Base-by-base conservation (phyloP, 768 basidiomycete genomes). In the Dacryopinax spathularia region DNA sequence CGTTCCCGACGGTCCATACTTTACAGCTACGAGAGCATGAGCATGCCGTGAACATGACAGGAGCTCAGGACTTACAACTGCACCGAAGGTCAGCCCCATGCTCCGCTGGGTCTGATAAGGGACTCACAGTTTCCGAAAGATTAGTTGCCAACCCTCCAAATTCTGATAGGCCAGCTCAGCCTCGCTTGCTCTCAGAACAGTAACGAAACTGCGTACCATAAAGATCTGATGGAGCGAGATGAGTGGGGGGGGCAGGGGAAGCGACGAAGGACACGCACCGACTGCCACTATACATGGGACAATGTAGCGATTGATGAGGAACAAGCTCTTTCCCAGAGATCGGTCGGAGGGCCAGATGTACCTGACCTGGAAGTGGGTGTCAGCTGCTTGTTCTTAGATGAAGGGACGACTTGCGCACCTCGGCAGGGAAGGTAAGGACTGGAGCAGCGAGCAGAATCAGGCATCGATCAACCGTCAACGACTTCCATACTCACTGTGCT, bases 281-380 rank as follows among this genome's bases (percentile, higher is more conserved):
- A 56, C 29, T 56, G 48, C 48, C 25, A 56, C 48, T 56, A 56
- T 56, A 56, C 48, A 56, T 9, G 75, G 74, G 43, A 75, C 72
- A 33, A 64, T 3, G 60, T 76, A 77, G 16, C 75, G 75, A 62
- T 74, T 71, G 31, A 75, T 64, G 33, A 76, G 43, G 66, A 76
- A 76, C 18, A 76, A 48, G 20, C 70, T 63, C 36, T 77, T 76
- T 39, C 73, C 69, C 7, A 68, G 33, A 13, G 74, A 70, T 1
- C 64, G 48, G 20, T 20, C 66, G 0, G 75, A 73, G 1, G 31
- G 66, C 75, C 75, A 76, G 31, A 76, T 68, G 22, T 72, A 61
- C 60, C 62, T 39, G 13, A 76, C 73, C 68, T 76, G 48, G 9
- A 22, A 3, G 25, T 56, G 9, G 25, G n/a, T 15, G 29, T 56